Evolutionary conservation across 345 rosid species (phyloP).

Genomic region (Syzygium oleosum): DNA sequence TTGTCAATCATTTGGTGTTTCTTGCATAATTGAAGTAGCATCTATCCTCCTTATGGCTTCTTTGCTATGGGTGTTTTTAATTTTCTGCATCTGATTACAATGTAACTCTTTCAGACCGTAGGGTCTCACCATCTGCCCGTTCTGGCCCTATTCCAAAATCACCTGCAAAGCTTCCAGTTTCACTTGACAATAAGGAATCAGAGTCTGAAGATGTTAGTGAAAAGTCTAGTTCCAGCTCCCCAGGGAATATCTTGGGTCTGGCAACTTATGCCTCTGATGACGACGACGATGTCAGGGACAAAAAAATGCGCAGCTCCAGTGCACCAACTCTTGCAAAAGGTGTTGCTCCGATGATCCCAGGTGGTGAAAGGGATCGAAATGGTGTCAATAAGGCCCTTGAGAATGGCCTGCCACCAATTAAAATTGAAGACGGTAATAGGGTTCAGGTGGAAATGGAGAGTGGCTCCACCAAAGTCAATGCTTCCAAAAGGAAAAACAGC

Average conservation of each 20-base stretch:
- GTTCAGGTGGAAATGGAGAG: conserved; percentile 5
- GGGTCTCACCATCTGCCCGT: conserved; percentile 26
- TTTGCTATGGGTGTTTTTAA: background rate
- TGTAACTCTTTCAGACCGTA: conserved; percentile 20
- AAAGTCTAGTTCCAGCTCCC: conserved; percentile 45
- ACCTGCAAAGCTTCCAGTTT: conserved; percentile 41
- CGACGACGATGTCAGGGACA: conserved; percentile 39
- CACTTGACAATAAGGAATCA: conserved; percentile 26
- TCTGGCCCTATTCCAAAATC: conserved; percentile 33
- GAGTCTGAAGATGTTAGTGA: conserved; percentile 28
- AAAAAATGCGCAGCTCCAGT: conserved; percentile 31
- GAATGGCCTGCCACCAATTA: conserved; percentile 23
- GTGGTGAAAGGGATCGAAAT: conserved; percentile 19
- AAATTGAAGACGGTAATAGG: conserved; percentile 10
- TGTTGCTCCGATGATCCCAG: conserved; percentile 22
- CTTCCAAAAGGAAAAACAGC: conserved; percentile 12
- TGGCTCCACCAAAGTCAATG: conserved; percentile 8
- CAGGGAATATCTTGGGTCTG: conserved; percentile 85
- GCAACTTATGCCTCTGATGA: conserved; percentile 91
- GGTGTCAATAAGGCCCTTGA: conserved; percentile 16
- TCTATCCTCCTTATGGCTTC: background rate
- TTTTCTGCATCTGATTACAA: conserved; percentile 34
- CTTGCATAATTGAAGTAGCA: background rate
- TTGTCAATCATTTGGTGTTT: background rate
- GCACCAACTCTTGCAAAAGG: conserved; percentile 15